Evolutionary conservation across 2,329 filamentous ascomycete genomes (phyloP), one percentile per base, ranked within the genome.

Genomic region (Leptosphaerulina australis): DNA sequence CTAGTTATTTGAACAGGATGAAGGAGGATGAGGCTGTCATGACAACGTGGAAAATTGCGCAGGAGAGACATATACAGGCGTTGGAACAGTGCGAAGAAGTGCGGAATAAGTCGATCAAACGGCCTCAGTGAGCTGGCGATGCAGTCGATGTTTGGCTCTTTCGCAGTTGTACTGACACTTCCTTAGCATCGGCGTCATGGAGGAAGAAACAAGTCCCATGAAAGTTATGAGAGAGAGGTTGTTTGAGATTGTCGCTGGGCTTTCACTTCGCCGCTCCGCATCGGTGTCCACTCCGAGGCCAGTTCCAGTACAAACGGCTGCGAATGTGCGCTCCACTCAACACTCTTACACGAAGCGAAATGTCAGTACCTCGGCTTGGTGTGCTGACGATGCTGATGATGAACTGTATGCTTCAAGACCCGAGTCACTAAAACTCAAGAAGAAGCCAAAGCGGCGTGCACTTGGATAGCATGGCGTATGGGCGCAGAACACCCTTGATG

Each of bases 21-120:
- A 80, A 82, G 57, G 83, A 89, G 69, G 88, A 91, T 64, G 80
- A 84, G 56, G 75, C 77, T 37, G 82, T 89, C 4, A 77, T 85
- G 47, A 77, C 77, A 62, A 79, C 81, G 47, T 90, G 88, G 86
- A 73, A 73, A 22, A 69, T 79, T 7, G 83, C 83, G 6, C 83
- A 81, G 53, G 80, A 83, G 33, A 79, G 79, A 52, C 88, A 91
- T 63, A 79, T 82, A 49, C 69, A 77, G 48, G 79, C 80, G 8
- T 74, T 90, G 48, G 56, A 62, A 41, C 59, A 64, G 53, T 72
- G 68, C 44, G 63, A 67, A 45, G 65, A 68, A 37, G 58, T 68
- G n/a, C 56, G 66, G 7, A 64, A 66, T 35, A 67, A 67, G 53
- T 57, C 64, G 5, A 60, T 65, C 36, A 69, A 66, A 60, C 30